A percentile compares a stretch with the other conserved stretches of the same genome.
Evolutionary conservation across 345 rosid genomes (phyloP).

Genomic region (Eucalyptus camaldulensis): DNA sequence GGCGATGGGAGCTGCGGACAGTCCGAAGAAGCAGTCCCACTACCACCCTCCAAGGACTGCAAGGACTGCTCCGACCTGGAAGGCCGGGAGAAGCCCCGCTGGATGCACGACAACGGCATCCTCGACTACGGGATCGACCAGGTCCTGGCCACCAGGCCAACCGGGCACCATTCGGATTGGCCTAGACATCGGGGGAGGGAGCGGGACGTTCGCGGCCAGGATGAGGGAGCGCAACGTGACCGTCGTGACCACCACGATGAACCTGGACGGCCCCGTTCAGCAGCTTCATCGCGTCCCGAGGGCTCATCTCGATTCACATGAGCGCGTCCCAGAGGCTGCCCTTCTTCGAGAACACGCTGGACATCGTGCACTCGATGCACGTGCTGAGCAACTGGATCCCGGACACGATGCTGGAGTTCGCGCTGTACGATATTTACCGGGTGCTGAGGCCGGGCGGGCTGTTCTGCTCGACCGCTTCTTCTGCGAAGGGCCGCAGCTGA

Average conservation of each 20-base stretch:
- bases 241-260: conserved; percentile 29
- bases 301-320: conserved; percentile 24
- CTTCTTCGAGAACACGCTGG: conserved; percentile 42
- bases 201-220: conserved; percentile 42
- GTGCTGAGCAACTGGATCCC: conserved; percentile 37
- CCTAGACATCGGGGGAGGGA: conserved; percentile 31
- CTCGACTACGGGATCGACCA: conserved; percentile 28
- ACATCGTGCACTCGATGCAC: conserved; percentile 40
- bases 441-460: conserved; percentile 46
- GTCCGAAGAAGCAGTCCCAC: background rate
- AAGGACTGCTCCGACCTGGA: background rate
- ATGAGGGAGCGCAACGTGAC: conserved; percentile 46
- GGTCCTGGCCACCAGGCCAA: conserved; percentile 10
- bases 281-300: conserved; percentile 37
- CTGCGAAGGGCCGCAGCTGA: conserved; percentile 34
- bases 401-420: conserved; percentile 28
- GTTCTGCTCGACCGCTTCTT: conserved; percentile 41
- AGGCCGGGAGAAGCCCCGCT: conserved; percentile 24
- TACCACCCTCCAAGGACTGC: conserved; percentile 6
- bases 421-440: conserved; percentile 26
- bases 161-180: conserved; percentile 22
- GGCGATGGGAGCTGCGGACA: background rate
- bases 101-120: conserved; percentile 21
- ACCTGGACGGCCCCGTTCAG: conserved; percentile 40
- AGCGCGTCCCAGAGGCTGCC: conserved; percentile 41